phyloP scores from a whole-genome alignment of 805 yeast genomes.

The Maudiozyma bulderi region DNA sequence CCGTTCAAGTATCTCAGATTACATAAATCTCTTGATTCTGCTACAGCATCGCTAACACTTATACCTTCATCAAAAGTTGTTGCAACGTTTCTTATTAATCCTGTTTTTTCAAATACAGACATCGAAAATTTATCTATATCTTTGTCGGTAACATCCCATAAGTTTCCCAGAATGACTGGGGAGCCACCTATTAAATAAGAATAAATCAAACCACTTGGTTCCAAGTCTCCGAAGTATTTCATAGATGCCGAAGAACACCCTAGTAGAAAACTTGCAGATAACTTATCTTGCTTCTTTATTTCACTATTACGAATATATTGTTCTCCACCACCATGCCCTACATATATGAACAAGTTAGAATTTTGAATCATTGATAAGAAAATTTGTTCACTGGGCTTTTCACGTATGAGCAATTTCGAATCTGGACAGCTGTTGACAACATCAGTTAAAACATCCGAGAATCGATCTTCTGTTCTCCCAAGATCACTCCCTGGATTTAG shows the following conservation, averaged over 20 bases:
- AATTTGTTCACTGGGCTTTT: slow-evolving; percentile 47
- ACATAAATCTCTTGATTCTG: slow-evolving; percentile 56
- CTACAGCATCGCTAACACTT: slow-evolving; percentile 48
- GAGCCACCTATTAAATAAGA: slow-evolving; percentile 74
- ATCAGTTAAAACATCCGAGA: slow-evolving; percentile 36
- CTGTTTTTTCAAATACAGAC: slow-evolving; percentile 56
- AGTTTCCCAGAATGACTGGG: slow-evolving; percentile 71
- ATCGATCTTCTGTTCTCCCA: slow-evolving; percentile 49
- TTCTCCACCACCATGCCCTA: slow-evolving; percentile 98
- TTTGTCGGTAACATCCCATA: slow-evolving; percentile 97
- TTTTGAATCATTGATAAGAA: slow-evolving; percentile 35
- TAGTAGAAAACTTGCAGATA: slow-evolving; percentile 58
- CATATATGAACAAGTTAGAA: slow-evolving; percentile 53
- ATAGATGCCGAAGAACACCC: slow-evolving; percentile 88
- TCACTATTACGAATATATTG: slow-evolving; percentile 55
- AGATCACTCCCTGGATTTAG: slow-evolving; percentile 82
- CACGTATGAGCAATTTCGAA: slow-evolving; percentile 49
- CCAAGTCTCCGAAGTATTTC: slow-evolving; percentile 47
- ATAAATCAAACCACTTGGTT: slow-evolving; percentile 66
- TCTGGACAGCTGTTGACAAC: slow-evolving; percentile 19
- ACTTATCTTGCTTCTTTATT: slow-evolving; percentile 33
- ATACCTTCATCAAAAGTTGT: slow-evolving; percentile 15
- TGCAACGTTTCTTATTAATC: slow-evolving; percentile 32
- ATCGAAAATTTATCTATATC: slow-evolving; percentile 78
- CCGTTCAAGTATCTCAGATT: slow-evolving; percentile 72